These are phyloP conservation scores for Teratosphaeria viscida DNA, from an alignment of 2,329 filamentous ascomycete species.

Conservation along the genomic window DNA sequence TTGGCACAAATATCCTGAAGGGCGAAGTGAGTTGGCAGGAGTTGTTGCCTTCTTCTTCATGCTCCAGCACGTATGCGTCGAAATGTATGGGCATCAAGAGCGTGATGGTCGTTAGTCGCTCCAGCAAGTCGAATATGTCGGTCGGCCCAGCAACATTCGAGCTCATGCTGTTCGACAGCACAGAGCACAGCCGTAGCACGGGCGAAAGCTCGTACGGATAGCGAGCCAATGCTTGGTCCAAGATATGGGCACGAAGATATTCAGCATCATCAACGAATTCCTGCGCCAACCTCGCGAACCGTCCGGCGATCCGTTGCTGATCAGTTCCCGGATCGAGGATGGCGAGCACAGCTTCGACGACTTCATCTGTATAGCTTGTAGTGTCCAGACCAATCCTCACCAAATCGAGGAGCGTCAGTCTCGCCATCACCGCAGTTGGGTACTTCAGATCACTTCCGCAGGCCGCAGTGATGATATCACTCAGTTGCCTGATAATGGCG, in stretches of 20 bases:
- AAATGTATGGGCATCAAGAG: slow-evolving; percentile 65
- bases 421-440: slow-evolving; percentile 52
- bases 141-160: slow-evolving; percentile 4
- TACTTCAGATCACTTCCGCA: slow-evolving; percentile 41
- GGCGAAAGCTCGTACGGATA: slow-evolving; percentile 81
- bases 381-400: slow-evolving; percentile 56
- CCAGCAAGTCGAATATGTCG: slow-evolving; percentile 50
- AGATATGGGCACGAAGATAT: slow-evolving; percentile 46
- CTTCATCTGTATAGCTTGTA: slow-evolving; percentile 62
- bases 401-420: slow-evolving; percentile 57
- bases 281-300: slow-evolving; percentile 44
- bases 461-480: slow-evolving; percentile 33
- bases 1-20: slow-evolving; percentile 49
- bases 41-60: slow-evolving; percentile 79
- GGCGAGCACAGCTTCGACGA: slow-evolving; percentile 55
- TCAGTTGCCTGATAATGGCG: slow-evolving; percentile 36
- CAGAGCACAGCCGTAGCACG: slow-evolving; percentile 43
- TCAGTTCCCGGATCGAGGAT: slow-evolving; percentile 36
- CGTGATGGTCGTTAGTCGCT: slow-evolving; percentile 63
- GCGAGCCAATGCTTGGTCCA: slow-evolving; percentile 60
- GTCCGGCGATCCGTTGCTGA: slow-evolving; percentile 1
- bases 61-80: slow-evolving; percentile 62
- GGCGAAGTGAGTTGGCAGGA: slow-evolving; percentile 58
- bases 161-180: slow-evolving; percentile 9
- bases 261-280: slow-evolving; percentile 29